Base-by-base conservation (phyloP, 805 yeast species). In the Schizosaccharomyces osmophilus region DNA sequence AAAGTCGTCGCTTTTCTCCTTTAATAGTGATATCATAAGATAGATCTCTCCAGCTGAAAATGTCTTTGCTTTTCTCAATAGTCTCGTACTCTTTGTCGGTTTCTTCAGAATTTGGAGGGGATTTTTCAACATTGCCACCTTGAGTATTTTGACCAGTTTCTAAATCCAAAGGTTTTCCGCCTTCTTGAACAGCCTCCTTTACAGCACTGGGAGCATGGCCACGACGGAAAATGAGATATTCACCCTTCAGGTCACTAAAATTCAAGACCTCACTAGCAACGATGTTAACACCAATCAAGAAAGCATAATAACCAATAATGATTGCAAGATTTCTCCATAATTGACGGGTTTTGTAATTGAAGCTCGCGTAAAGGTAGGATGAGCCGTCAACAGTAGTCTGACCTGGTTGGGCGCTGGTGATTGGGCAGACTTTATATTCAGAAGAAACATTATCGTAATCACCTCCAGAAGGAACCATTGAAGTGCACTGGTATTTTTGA, bases 261-360 rank as follows among this genome's bases (percentile, higher is more conserved):
- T 67, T 67, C 6, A 72, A 57, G 60, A 64, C 68, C 64, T 74
- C 73, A 19, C 73, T 66, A 4, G 70, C 72, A 24, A 70, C 43
- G 31, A 69, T 61, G 55, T 73, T 68, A 55, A 67, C 61, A 31
- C 61, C 61, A 24, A 69, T 59, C 65, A 72, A 75, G 64, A 74
- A 77, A 3, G 74, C 64, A 29, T 62, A 75, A 70, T 75, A 82
- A 2, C 78, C 86, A 67, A 81, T 68, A 63, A 79, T 63, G 63
- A 83, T 79, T 67, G 88, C 95, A 62, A 83, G 76, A 69, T 87
- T 84, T 74, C 95, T 81, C 95, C 95, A 87, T 60, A 78, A 76
- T 70, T 87, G 86, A 29, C 70, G 64, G 67, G 76, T 80, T 24
- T 68, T 68, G 73, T 82, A 87, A 54, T 70, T 68, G 70, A 70